A percentile compares a stretch with the other conserved stretches of the same genome.
Evolutionary conservation across 2,329 filamentous ascomycete genomes (phyloP).

Genomic region (Keithomyces neogunnii): DNA sequence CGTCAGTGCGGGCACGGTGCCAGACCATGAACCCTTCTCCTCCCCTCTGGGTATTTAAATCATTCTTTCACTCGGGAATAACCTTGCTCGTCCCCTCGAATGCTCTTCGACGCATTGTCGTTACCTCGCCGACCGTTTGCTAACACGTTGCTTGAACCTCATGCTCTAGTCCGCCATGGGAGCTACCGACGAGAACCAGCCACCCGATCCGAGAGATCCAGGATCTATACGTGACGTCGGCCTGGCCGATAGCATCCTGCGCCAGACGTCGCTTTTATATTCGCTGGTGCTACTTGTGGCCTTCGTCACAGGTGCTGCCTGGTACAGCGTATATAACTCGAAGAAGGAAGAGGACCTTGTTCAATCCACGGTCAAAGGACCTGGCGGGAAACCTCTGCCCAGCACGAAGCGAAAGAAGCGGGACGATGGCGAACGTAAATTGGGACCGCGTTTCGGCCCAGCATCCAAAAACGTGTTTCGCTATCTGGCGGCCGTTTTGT

Average conservation of each 20-base stretch:
- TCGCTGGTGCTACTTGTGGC: conserved; percentile 42
- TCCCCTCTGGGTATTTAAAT: neutral
- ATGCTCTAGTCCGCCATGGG: conserved; percentile 24
- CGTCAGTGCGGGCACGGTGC: neutral
- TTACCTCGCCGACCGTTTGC: neutral
- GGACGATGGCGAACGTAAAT: conserved; percentile 35
- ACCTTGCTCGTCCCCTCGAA: neutral
- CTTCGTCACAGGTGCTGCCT: conserved; percentile 41
- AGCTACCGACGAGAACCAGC: conserved; percentile 24
- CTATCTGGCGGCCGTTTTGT: conserved; percentile 61
- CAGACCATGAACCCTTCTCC: neutral
- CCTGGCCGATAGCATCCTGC: conserved; percentile 34
- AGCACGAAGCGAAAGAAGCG: conserved; percentile 49
- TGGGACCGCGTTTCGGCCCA: conserved; percentile 51
- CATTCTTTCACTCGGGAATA: neutral
- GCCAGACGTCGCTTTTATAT: conserved; percentile 41
- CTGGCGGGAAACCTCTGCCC: conserved; percentile 83
- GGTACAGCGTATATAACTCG: conserved; percentile 44
- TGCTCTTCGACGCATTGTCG: no score
- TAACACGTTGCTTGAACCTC: neutral
- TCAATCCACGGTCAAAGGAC: conserved; percentile 54
- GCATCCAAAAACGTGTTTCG: conserved; percentile 65
- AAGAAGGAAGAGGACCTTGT: conserved; percentile 39
- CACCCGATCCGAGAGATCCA: conserved; percentile 13
- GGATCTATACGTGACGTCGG: conserved; percentile 15